Conservation (phyloP, 2,329 filamentous ascomycete species). For the Beauveria sp. region DNA sequence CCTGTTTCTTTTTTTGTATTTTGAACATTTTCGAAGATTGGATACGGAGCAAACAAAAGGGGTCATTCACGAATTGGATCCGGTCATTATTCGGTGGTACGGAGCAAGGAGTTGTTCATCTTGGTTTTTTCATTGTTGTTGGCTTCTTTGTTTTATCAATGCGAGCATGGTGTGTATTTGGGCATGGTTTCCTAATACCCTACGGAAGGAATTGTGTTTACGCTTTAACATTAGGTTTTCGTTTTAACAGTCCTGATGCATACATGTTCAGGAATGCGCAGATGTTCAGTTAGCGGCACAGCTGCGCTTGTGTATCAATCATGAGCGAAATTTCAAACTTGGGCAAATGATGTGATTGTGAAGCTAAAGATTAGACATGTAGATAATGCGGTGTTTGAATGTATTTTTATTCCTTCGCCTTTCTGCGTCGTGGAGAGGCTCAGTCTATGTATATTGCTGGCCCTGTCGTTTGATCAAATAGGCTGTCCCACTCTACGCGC, state of each 20-base stretch:
- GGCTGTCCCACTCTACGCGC: too few species aligned
- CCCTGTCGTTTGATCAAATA: too few species aligned
- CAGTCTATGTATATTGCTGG: too few species aligned
- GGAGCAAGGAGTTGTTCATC: conserved; percentile 7
- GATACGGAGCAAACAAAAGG: conserved; percentile 11
- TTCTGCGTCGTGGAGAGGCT: too few species aligned
- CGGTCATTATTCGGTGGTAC: not conserved
- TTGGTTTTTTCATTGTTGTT: not conserved
- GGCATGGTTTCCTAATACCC: conserved; percentile 11
- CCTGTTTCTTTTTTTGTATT: not conserved
- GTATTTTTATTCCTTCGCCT: too few species aligned
- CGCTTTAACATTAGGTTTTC: not conserved
- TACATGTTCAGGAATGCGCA: not conserved
- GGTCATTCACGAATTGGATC: not conserved
- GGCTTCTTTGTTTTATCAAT: not conserved
- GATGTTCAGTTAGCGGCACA: not conserved
- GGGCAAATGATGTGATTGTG: not conserved
- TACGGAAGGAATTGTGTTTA: conserved; percentile 9
- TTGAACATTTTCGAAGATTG: conserved; percentile 4
- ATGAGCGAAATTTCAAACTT: not conserved
- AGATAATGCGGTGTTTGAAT: too few species aligned
- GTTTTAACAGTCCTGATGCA: not conserved
- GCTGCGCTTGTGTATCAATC: not conserved
- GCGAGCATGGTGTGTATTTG: conserved; percentile 9
- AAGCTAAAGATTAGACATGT: not conserved